Evolutionary conservation across 1,139 yeast species (phyloP), one percentile per base, ranked within the genome.

Genomic region (Saccharomycopsis crataegensis): DNA sequence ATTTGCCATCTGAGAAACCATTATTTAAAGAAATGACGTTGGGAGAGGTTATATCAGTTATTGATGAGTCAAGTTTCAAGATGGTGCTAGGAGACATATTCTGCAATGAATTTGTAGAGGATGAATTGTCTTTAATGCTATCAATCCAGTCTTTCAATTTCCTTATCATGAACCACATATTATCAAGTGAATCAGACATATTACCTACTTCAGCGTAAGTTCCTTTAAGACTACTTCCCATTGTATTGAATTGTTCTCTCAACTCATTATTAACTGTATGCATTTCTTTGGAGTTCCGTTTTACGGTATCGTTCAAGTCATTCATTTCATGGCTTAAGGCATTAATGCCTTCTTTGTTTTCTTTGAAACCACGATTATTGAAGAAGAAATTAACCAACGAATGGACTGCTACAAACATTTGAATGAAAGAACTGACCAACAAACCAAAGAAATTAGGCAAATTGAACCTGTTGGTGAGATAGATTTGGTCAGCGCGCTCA

Each of bases 371-470:
- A 9, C 28, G 9, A 17, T 43, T 14, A 9, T 22, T 22, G 28
- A 4, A 22, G 9, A 22, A 8, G 33, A 8, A 17, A 43, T n/a
- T 12, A n/a, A 54, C 46, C 11, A 62, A 50, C 0, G 59, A 49
- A 45, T 61, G 58, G 14, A 61, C 22, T 3, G 62, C 59, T 33
- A 59, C 51, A 37, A 61, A 55, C 7, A 58, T 33, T 53, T 62
- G 66, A 33, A 62, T 58, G 11, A 59, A 43, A 8, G 62, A 44
- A 49, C 64, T 60, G 1, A 58, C 44, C 3, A 54, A 31, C 8
- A 60, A 52, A 6, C 58, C 60, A 3, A 57, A 16, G 8, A 53
- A 32, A 31, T 42, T 53, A 14, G 55, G 55, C 50, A 58, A 49
- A 49, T 48, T 54, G 54, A 51, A 40, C 53, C 50, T 12, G 58